Conservation (phyloP, 2,329 filamentous ascomycete species). For the Phialocephala subalpina region DNA sequence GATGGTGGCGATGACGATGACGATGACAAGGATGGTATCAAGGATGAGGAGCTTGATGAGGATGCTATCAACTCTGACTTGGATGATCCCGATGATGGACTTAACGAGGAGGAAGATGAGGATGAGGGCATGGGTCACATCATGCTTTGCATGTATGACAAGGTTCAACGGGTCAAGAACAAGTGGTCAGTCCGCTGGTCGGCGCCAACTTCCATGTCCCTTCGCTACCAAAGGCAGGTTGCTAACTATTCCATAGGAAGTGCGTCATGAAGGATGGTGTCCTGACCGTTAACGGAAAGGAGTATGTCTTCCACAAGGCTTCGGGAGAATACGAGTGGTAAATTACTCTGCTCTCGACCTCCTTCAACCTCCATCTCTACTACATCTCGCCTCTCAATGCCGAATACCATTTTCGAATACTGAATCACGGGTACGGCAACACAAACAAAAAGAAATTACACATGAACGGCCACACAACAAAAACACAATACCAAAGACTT, state of each 20-base stretch:
- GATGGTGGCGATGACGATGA: conserved; percentile 67
- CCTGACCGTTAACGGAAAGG: conserved; percentile 89
- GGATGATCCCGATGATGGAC: conserved; percentile 89
- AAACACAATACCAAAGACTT: neutral
- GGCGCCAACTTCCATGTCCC: neutral
- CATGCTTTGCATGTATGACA: conserved; percentile 99
- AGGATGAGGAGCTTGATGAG: conserved; percentile 74
- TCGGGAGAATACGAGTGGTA: conserved; percentile 99
- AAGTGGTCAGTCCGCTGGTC: conserved; percentile 71
- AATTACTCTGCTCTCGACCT: neutral
- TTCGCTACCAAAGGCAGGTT: neutral
- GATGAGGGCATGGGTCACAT: conserved; percentile 86
- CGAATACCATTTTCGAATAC: neutral
- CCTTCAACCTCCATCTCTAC: neutral
- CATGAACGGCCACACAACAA: neutral
- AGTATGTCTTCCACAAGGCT: conserved; percentile 98
- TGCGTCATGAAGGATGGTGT: conserved; percentile 97
- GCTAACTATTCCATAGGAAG: conserved; percentile 68
- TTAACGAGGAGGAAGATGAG: conserved; percentile 85
- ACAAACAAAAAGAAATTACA: too few species aligned
- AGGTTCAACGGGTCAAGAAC: conserved; percentile 98
- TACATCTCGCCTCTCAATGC: neutral
- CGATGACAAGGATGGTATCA: conserved; percentile 63
- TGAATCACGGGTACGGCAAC: too few species aligned
- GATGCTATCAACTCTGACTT: conserved; percentile 99